Evolutionary conservation across 129 eudicot species (phyloP).

Genomic region (Sambucus nigra): DNA sequence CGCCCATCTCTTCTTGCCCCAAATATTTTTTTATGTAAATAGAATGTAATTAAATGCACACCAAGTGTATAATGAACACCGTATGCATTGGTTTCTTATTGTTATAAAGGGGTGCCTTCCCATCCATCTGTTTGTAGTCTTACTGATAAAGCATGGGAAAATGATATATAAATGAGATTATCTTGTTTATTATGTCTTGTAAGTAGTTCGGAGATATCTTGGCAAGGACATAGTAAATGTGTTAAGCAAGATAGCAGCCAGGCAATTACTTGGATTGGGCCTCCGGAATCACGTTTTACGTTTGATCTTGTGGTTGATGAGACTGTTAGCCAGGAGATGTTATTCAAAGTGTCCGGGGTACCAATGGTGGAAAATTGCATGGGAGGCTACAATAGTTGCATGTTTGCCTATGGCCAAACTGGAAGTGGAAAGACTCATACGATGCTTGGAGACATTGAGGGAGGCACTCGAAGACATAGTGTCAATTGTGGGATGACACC

Average conservation of each 20-base stretch:
- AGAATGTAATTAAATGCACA: no score
- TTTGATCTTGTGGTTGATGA: constrained; percentile 98
- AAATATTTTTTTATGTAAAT: no score
- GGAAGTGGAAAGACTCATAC: constrained; percentile 98
- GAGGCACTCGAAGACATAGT: constrained; percentile 61
- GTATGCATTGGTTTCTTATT: no score
- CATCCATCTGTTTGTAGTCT: no score
- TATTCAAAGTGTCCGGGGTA: constrained; percentile 88
- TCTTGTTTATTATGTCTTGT: no score
- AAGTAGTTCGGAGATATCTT: constrained; percentile 57
- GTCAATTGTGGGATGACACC: constrained; percentile 95
- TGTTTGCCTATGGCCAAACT: constrained; percentile 99
- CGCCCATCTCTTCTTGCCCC: no score
- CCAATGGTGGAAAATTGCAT: constrained; percentile 99
- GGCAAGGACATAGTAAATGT: constrained; percentile 66
- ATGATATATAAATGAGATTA: no score
- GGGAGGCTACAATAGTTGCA: constrained; percentile 92
- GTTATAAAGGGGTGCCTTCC: no score
- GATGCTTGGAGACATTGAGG: constrained; percentile 92
- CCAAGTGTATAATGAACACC: no score
- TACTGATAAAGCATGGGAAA: no score
- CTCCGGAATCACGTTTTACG: constrained; percentile 74
- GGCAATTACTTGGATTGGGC: constrained; percentile 68
- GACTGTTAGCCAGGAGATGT: constrained; percentile 88
- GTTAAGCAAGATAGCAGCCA: constrained; percentile 89